Conservation (phyloP, 2,329 filamentous ascomycete genomes). For the Sarocladium oryzae region DNA sequence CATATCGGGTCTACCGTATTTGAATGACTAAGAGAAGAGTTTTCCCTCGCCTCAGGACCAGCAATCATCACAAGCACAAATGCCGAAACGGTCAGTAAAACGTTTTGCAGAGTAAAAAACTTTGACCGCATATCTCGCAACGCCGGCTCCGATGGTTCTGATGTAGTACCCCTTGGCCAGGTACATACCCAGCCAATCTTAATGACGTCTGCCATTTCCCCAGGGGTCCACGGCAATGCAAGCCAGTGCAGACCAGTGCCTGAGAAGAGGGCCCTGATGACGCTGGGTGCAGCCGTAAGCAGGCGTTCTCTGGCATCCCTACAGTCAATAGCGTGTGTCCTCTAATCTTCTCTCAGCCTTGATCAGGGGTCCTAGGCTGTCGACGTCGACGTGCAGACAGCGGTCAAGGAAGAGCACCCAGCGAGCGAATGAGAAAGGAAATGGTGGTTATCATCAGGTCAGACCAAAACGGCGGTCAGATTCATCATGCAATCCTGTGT, state of each 20-base stretch:
- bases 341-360: not conserved
- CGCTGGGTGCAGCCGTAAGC: not conserved
- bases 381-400: slow-evolving; percentile 2
- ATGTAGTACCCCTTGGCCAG: not conserved
- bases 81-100: no score
- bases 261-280: not conserved
- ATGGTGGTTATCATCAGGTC: not conserved
- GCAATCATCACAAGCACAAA: no score
- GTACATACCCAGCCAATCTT: not conserved
- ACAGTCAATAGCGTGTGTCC: not conserved
- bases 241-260: not conserved
- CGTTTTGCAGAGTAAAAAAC: no score
- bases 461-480: no score
- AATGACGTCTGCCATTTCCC: not conserved
- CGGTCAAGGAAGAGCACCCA: no score
- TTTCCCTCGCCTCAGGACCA: not conserved
- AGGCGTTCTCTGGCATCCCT: slow-evolving; percentile 1
- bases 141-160: not conserved
- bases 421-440: not conserved
- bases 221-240: slow-evolving; percentile 3
- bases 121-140: not conserved
- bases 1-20: not conserved
- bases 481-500: not conserved
- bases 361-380: not conserved
- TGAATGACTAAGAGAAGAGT: slow-evolving; percentile 1